A percentile compares a stretch with the other conserved stretches of the same genome.
These are phyloP conservation scores for Rhexocercosporidium sp. DNA, from an alignment of 2,329 filamentous ascomycete genomes.

Conservation along the genomic window DNA sequence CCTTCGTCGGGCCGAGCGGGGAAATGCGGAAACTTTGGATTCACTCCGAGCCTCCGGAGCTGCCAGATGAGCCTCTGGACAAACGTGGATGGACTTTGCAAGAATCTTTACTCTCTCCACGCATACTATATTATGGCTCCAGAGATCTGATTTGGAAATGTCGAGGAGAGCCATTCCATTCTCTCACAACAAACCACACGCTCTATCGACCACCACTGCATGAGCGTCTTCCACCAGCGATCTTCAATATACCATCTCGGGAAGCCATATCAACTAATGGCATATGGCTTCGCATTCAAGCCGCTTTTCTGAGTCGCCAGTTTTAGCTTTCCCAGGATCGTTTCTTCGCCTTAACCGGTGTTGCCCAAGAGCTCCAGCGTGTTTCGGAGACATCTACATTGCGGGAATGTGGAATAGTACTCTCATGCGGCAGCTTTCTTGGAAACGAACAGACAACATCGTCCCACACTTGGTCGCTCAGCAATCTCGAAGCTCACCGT, in stretches of 20 bases:
- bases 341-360: not conserved
- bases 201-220: conserved; percentile 9
- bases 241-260: conserved; percentile 2
- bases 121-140: conserved; percentile 2
- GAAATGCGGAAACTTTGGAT: conserved; percentile 1
- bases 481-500: not conserved
- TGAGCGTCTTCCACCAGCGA: not conserved
- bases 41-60: not conserved
- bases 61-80: not conserved
- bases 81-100: conserved; percentile 5
- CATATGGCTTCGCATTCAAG: conserved; percentile 4
- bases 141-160: conserved; percentile 7
- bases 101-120: conserved; percentile 11
- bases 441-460: conserved; percentile 3
- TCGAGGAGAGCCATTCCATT: not conserved
- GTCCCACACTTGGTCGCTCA: not conserved
- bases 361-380: conserved; percentile 11
- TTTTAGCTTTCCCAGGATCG: not conserved
- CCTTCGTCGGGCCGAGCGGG: not conserved
- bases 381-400: conserved; percentile 1
- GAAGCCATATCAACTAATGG: not conserved
- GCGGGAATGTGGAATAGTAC: conserved; percentile 12
- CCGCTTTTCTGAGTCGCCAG: not conserved
- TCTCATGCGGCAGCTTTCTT: conserved; percentile 1
- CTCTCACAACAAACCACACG: not conserved